Conservation (phyloP, 371 early-diverging fungal genomes). For the Batkoa obscura region DNA sequence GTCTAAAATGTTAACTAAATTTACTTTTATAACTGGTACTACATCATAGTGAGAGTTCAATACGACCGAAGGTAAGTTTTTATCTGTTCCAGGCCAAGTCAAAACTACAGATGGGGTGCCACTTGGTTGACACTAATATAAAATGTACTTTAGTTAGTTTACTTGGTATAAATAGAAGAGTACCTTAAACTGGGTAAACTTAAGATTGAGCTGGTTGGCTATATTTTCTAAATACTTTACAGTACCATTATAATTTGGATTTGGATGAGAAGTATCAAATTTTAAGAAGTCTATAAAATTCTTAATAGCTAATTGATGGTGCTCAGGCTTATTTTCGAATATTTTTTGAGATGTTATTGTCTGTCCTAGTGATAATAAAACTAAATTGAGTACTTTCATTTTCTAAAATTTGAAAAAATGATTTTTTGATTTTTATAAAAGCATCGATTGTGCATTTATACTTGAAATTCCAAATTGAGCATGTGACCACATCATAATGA, state of each 20-base stretch:
- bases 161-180: background rate
- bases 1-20: background rate
- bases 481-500: no score
- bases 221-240: constrained; percentile 28
- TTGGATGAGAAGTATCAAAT: constrained; percentile 27
- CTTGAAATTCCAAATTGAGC: no score
- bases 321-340: no score
- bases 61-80: constrained; percentile 31
- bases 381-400: no score
- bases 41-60: constrained; percentile 74
- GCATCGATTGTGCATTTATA: no score
- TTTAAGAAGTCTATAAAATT: no score
- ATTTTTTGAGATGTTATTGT: no score
- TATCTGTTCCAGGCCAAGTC: constrained; percentile 30
- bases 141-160: background rate
- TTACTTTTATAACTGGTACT: constrained; percentile 47
- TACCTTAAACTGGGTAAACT: constrained; percentile 24
- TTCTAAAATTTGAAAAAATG: no score
- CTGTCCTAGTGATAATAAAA: no score
- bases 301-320: no score
- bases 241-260: constrained; percentile 44
- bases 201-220: constrained; percentile 43
- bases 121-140: background rate
- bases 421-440: no score
- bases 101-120: constrained; percentile 53